Evolutionary conservation across 345 rosid genomes (phyloP).

Genomic region (Alliaria petiolata): DNA sequence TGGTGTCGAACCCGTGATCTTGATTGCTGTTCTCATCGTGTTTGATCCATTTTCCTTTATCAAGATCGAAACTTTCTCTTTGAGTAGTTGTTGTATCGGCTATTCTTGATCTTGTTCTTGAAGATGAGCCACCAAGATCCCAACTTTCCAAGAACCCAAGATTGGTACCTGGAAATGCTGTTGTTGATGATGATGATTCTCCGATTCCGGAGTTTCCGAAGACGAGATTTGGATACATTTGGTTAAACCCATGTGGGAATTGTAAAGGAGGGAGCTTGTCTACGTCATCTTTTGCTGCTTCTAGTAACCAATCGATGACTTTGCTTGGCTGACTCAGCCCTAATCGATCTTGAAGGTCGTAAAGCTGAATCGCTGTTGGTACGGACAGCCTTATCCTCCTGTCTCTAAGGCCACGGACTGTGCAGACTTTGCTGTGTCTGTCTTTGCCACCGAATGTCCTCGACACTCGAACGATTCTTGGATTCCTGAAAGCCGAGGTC

Average conservation of each 20-base stretch:
- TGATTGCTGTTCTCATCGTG: constrained; percentile 37
- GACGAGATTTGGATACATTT: constrained; percentile 56
- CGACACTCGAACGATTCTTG: constrained; percentile 86
- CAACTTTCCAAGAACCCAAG: constrained; percentile 43
- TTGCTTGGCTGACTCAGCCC: constrained; percentile 92
- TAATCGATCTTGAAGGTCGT: constrained; percentile 86
- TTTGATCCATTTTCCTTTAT: constrained; percentile 68
- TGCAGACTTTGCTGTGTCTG: constrained; percentile 96
- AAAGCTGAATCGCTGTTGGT: constrained; percentile 85
- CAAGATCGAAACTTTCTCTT: constrained; percentile 27
- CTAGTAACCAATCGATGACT: constrained; percentile 91
- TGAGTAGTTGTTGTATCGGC: constrained; percentile 25
- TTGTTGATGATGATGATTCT: constrained; percentile 25
- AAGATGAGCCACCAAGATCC: constrained; percentile 39
- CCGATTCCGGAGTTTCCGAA: constrained; percentile 25
- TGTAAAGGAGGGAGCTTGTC: constrained; percentile 88
- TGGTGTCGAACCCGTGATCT: constrained; percentile 33
- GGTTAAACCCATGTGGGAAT: constrained; percentile 69
- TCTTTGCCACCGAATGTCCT: constrained; percentile 94
- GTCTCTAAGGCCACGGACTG: constrained; percentile 83
- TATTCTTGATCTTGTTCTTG: constrained; percentile 39
- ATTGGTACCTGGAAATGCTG: constrained; percentile 26
- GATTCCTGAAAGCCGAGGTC: constrained; percentile 77
- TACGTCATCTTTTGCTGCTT: constrained; percentile 64
- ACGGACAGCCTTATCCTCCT: constrained; percentile 88